A percentile compares a stretch with the other conserved stretches of the same genome.
Evolutionary conservation across 2,329 filamentous ascomycete genomes (phyloP).

Genomic region (Fusarium sp.): DNA sequence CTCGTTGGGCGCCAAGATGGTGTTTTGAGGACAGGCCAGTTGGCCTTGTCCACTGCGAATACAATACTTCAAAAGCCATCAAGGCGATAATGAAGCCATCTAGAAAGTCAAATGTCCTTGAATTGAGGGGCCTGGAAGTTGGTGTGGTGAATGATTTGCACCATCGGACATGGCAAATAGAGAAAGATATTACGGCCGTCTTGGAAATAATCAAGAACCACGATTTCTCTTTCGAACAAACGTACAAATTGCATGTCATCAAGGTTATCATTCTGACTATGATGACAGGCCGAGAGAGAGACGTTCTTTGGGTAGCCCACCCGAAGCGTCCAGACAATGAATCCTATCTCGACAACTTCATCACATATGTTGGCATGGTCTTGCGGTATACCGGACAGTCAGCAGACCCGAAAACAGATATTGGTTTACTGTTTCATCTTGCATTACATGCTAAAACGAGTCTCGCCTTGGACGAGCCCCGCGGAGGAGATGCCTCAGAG

Average conservation of each 20-base stretch:
- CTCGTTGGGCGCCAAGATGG: neutral
- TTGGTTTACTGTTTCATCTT: no score
- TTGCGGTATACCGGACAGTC: no score
- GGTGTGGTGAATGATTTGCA: accelerated
- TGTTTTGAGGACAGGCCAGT: accelerated
- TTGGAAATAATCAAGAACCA: neutral
- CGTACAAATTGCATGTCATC: accelerated
- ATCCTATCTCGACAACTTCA: neutral
- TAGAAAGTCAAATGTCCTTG: accelerated
- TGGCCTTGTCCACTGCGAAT: accelerated
- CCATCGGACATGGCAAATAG: no score
- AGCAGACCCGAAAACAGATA: no score
- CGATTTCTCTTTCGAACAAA: accelerated
- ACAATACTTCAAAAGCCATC: accelerated
- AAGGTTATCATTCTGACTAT: neutral
- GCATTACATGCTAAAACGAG: no score
- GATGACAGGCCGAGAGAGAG: neutral
- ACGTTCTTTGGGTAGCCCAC: accelerated
- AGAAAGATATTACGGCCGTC: accelerated
- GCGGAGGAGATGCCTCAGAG: accelerated
- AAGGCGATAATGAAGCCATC: accelerated
- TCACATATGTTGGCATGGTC: no score
- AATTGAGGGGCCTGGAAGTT: neutral
- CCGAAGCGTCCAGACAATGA: neutral
- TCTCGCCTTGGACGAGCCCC: no score